phyloP scores from a whole-genome alignment of 1,139 yeast species.

The Lodderomyces elongisporus region DNA sequence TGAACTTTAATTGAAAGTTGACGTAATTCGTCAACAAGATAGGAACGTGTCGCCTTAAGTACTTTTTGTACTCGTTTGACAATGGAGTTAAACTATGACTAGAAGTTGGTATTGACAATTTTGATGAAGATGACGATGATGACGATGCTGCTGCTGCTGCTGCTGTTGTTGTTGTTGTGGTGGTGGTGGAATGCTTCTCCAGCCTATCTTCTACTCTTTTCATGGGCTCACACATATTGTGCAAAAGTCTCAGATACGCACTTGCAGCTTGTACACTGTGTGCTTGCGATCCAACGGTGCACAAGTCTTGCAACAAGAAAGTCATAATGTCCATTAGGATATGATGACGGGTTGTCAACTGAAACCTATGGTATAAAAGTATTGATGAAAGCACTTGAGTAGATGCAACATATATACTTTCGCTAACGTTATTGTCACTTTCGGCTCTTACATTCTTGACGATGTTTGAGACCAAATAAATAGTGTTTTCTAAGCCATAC shows the following conservation, averaged over 20 bases:
- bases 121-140: constrained; percentile 9
- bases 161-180: constrained; percentile 3
- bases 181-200: constrained; percentile 9
- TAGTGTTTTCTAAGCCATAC: too few species aligned
- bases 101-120: constrained; percentile 16
- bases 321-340: constrained; percentile 47
- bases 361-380: constrained; percentile 62
- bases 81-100: constrained; percentile 46
- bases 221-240: constrained; percentile 70
- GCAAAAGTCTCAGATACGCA: constrained; percentile 53
- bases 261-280: constrained; percentile 26
- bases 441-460: too few species aligned
- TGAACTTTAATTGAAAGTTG: constrained; percentile 44
- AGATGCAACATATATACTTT: constrained; percentile 27
- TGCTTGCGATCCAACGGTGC: constrained; percentile 13
- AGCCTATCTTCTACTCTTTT: constrained; percentile 12
- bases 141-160: too few species aligned
- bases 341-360: constrained; percentile 71
- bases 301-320: constrained; percentile 43
- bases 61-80: constrained; percentile 49
- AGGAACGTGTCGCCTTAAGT: constrained; percentile 60
- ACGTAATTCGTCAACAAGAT: constrained; percentile 56
- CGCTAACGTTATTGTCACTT: too few species aligned
- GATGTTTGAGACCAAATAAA: too few species aligned
- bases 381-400: constrained; percentile 50